phyloP scores from a whole-genome alignment of 2,329 filamentous ascomycete genomes.

The Ustulina deusta region DNA sequence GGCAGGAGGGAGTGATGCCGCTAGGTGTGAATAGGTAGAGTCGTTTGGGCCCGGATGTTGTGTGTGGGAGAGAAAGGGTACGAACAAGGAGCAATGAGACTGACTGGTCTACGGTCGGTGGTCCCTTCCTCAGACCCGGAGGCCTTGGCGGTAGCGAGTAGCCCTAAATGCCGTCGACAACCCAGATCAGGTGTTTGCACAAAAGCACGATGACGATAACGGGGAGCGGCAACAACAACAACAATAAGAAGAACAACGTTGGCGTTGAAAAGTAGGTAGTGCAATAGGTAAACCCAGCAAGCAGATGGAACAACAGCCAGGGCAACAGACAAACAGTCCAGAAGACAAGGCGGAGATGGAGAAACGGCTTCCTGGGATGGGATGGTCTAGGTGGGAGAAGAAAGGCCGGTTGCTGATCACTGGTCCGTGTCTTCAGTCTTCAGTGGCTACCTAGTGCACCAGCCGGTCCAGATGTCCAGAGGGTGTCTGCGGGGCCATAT shows the following conservation, averaged over 20 bases:
- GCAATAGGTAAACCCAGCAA: conserved; percentile 17
- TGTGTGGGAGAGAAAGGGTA: conserved; percentile 3
- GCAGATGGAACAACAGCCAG: conserved; percentile 19
- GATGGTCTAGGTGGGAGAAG: conserved; percentile 25
- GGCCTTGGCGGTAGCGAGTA: conserved; percentile 19
- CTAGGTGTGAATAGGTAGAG: conserved; percentile 23
- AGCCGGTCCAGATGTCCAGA: conserved; percentile 13
- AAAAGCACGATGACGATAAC: conserved; percentile 17
- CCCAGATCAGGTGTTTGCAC: conserved; percentile 12
- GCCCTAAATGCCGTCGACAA: conserved; percentile 13
- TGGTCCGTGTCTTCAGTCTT: conserved; percentile 16
- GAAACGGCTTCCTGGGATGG: conserved; percentile 5
- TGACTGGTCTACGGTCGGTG: neutral
- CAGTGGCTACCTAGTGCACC: conserved; percentile 6
- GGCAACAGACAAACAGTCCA: conserved; percentile 21
- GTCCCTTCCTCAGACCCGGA: conserved; percentile 5
- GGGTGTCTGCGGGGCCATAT: conserved; percentile 22
- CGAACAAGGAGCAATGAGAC: conserved; percentile 8
- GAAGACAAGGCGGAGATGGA: conserved; percentile 38
- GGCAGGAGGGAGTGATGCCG: conserved; percentile 24
- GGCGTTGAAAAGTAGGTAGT: conserved; percentile 16
- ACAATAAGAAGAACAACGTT: no score
- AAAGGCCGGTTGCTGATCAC: conserved; percentile 33
- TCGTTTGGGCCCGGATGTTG: conserved; percentile 18
- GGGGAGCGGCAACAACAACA: conserved; percentile 7